phyloP scores from a whole-genome alignment of 257 asterid species.

The Nicotiana paniculata region DNA sequence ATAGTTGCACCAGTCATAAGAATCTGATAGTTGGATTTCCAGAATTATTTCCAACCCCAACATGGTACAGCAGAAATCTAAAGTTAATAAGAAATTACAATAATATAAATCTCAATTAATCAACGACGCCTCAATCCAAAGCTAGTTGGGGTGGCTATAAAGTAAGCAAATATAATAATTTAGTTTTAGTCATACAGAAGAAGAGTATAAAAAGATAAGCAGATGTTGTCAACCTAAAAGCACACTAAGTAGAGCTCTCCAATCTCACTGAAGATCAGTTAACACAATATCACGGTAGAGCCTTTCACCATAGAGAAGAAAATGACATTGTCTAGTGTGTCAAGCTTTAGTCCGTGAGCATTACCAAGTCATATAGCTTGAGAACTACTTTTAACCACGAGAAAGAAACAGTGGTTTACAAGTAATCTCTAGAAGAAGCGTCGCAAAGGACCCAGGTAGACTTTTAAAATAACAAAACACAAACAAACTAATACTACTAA shows the following conservation, averaged over 20 bases:
- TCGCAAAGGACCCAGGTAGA: not conserved
- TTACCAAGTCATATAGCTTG: not conserved
- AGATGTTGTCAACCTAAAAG: not conserved
- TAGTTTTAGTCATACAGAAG: not conserved
- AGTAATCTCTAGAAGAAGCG: not conserved
- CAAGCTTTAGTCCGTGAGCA: not conserved
- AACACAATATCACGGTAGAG: not conserved
- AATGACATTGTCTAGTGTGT: not conserved
- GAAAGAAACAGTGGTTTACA: not conserved
- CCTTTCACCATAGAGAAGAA: not conserved
- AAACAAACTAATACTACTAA: not conserved
- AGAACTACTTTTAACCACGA: not conserved
- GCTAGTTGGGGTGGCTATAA: not conserved
- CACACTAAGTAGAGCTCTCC: not conserved
- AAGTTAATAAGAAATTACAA: not conserved
- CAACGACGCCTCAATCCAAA: constrained; percentile 2
- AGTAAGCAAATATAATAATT: not conserved
- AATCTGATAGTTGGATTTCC: too few relatives aligned
- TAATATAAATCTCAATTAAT: not conserved
- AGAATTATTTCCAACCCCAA: not conserved
- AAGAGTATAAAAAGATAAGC: not conserved
- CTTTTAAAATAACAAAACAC: not conserved
- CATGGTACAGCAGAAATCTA: not conserved
- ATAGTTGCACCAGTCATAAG: too few relatives aligned
- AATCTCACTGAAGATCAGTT: not conserved